Conservation (phyloP, 345 rosid species). For the Alliaria petiolata region DNA sequence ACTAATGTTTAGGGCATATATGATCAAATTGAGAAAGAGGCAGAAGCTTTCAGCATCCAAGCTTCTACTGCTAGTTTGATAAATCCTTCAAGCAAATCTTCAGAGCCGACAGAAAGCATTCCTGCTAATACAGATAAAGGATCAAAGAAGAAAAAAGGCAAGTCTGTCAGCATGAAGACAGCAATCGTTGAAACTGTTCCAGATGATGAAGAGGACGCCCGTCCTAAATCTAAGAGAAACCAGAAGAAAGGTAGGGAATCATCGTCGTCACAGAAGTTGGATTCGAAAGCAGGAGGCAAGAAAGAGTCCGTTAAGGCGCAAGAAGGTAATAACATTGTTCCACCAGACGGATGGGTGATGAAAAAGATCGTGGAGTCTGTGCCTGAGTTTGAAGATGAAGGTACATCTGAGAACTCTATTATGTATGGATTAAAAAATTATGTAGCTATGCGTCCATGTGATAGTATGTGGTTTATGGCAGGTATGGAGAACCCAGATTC, state of each 20-base stretch:
- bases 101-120: constrained; percentile 48
- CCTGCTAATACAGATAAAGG: constrained; percentile 54
- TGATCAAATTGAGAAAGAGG: constrained; percentile 73
- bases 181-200: constrained; percentile 42
- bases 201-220: constrained; percentile 59
- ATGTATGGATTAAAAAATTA: not conserved
- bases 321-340: constrained; percentile 54
- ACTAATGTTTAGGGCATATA: constrained; percentile 57
- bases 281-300: constrained; percentile 63
- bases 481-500: constrained; percentile 60
- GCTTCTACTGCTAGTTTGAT: constrained; percentile 39
- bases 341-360: constrained; percentile 76
- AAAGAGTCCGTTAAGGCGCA: constrained; percentile 53
- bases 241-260: constrained; percentile 79
- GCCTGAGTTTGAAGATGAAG: constrained; percentile 90
- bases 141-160: constrained; percentile 81
- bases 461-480: constrained; percentile 35
- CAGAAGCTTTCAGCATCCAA: constrained; percentile 51
- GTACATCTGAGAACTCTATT: constrained; percentile 32
- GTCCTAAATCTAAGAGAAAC: constrained; percentile 77
- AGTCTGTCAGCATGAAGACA: constrained; percentile 54
- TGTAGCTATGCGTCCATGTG: constrained; percentile 1
- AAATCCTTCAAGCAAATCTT: constrained; percentile 40
- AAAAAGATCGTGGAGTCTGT: constrained; percentile 50
- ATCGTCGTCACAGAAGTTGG: constrained; percentile 50